Base-by-base conservation (phyloP, 768 basidiomycete genomes). In the Butyriboletus loyo region DNA sequence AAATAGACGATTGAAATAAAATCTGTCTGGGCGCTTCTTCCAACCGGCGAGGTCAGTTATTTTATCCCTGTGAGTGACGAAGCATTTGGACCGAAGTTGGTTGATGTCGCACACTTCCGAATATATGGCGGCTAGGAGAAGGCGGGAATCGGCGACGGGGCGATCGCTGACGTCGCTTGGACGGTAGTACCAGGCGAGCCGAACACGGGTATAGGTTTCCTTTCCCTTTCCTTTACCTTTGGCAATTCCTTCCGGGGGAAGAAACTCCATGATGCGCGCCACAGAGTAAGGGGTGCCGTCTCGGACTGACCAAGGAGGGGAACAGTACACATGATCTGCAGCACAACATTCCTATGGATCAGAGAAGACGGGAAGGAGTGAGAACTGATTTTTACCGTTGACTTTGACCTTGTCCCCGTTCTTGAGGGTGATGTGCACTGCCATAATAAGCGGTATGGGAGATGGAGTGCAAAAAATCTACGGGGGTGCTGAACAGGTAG, bases 271-370 rank as follows among this genome's bases (percentile, higher is more conserved):
- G 74, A 99, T 92, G 62, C 96, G 86, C 44, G 90, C 95, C 53
- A 99, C 84, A 38, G 90, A 89, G 72, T 97, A 98, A 52, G 97
- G 95, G 55, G 93, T 92, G 63, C 92, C 92, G 67, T 97, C 94
- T 55, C 95, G 84, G 55, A 89, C 79, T 51, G 86, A 82, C 93
- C 93, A 98, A 55, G 85, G 88, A 28, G 93, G 89, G 30, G 95
- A 93, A 73, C 92, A 92, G 68, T 97, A 98, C 61, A 98, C 95
- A 75, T 98, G 94, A 72, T 98, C 96, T 97, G 62, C 38, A 51
- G 66, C 70, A 80, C 73, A 77, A 55, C 13, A 62, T 40, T 58
- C 19, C 54, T 53, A 41, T 47, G 32, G 25, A 50, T 58, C 42
- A 57, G 48, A 57, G 59, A 46, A 46, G 55, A 62, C 56, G 47